Percentiles rank a stretch among this genome's conserved stretches.
Evolutionary conservation across 2,329 filamentous ascomycete species (phyloP).

Genomic region (Stylonectria norvegica): DNA sequence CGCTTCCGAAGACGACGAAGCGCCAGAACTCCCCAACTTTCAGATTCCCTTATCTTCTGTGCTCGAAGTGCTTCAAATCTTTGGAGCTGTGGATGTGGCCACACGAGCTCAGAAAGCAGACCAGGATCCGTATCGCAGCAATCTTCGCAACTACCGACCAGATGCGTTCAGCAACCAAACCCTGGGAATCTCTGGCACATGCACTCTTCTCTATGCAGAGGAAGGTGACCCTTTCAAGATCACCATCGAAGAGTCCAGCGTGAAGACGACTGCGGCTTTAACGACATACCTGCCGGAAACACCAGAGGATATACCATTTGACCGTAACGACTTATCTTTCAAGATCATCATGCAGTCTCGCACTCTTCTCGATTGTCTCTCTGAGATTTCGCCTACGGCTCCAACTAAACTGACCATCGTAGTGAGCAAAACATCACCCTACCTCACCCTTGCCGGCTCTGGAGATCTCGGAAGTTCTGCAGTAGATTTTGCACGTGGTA

Average conservation of each 20-base stretch:
- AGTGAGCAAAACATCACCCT: conserved; percentile 61
- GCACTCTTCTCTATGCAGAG: conserved; percentile 73
- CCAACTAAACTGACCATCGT: conserved; percentile 69
- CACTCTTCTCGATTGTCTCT: conserved; percentile 68
- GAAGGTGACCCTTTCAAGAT: conserved; percentile 78
- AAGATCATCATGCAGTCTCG: conserved; percentile 91
- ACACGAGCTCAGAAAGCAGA: conserved; percentile 56
- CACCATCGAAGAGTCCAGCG: conserved; percentile 78
- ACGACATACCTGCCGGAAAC: conserved; percentile 79
- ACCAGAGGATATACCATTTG: conserved; percentile 81
- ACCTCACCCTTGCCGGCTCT: conserved; percentile 67
- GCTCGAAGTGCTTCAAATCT: conserved; percentile 92
- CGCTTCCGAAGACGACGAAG: conserved; percentile 35
- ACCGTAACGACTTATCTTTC: conserved; percentile 73
- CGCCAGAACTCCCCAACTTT: conserved; percentile 62
- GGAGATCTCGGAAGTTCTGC: conserved; percentile 58
- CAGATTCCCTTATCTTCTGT: conserved; percentile 83
- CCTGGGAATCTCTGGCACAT: conserved; percentile 80
- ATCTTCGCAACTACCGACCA: conserved; percentile 57
- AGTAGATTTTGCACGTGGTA: conserved; percentile 63
- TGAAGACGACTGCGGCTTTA: conserved; percentile 85
- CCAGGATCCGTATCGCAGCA: conserved; percentile 58
- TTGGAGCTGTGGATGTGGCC: conserved; percentile 73
- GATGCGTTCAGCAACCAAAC: conserved; percentile 82
- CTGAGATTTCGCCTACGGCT: conserved; percentile 66